These are phyloP conservation scores for Neospermospora avenae DNA, from an alignment of 2,329 filamentous ascomycete species.

Conservation along the genomic window DNA sequence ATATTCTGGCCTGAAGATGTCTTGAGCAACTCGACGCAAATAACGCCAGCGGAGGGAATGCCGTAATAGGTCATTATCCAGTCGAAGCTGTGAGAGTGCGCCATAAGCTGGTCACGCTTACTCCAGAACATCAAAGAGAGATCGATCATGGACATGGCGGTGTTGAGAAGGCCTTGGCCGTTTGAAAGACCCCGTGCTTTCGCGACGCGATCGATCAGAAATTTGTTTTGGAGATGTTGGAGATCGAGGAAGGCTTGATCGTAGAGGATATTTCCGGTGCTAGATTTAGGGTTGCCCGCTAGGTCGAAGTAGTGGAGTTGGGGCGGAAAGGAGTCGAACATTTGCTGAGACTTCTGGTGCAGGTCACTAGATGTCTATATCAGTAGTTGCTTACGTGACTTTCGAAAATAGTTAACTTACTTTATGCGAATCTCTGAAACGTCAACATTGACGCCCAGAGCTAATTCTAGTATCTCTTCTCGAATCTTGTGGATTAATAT, in stretches of 20 bases:
- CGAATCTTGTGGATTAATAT: slow-evolving; percentile 22
- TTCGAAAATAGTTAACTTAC: slow-evolving; percentile 13
- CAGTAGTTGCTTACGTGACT: slow-evolving; percentile 2
- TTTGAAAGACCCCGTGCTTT: slow-evolving; percentile 24
- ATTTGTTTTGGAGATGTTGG: slow-evolving; percentile 30
- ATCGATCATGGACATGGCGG: slow-evolving; percentile 32
- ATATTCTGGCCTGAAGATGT: slow-evolving; percentile 12
- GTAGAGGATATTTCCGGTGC: slow-evolving; percentile 19
- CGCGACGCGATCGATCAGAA: slow-evolving; percentile 30
- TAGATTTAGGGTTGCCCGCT: slow-evolving; percentile 20
- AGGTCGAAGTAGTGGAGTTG: slow-evolving; percentile 27
- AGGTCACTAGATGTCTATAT: slow-evolving; percentile 19
- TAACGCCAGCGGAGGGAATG: slow-evolving; percentile 30
- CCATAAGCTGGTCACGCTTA: slow-evolving; percentile 27
- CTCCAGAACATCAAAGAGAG: slow-evolving; percentile 31
- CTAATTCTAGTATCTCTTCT: slow-evolving; percentile 32
- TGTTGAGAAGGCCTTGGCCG: slow-evolving; percentile 27
- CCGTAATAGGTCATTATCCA: slow-evolving; percentile 32
- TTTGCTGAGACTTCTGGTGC: slow-evolving; percentile 20
- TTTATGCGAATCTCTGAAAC: slow-evolving; percentile 24
- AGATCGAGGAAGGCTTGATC: slow-evolving; percentile 24
- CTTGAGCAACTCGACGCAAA: slow-evolving; percentile 33
- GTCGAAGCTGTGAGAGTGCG: slow-evolving; percentile 26
- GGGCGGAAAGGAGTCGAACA: slow-evolving; percentile 20
- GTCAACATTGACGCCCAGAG: slow-evolving; percentile 28